Base-by-base conservation (phyloP, 768 basidiomycete genomes). In the Mycena latifolia region DNA sequence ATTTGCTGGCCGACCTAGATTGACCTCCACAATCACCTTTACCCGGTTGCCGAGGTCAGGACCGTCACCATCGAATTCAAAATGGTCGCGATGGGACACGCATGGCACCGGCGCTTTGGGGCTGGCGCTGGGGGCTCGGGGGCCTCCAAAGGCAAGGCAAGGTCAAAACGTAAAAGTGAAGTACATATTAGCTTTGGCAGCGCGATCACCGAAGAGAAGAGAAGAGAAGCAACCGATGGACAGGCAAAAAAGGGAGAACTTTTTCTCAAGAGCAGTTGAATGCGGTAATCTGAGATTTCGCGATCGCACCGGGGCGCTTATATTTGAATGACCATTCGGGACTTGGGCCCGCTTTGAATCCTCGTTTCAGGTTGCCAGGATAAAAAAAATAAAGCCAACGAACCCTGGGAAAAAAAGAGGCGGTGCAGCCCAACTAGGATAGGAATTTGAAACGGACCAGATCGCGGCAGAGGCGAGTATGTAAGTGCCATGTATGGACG, bases 221-320 rank as follows among this genome's bases (percentile, higher is more conserved):
- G 35, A 37, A 37, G 3, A 24, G 53, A 41, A 52, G 31, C 20
- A 3, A 10, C 27, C 54, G 27, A 37, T 14, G 14, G 37, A 37
- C 37, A 37, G 15, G 14, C 37, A 10, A 37, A 37, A 37, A 37
- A 33, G 47, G 15, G 57, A n/a, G n/a, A 37, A 37, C 43, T 53
- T 54, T 39, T 54, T 24, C 25, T n/a, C 35, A 9, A 35, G 4
- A 22, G n/a, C 12, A 17, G 33, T 27, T 25, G 46, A 27, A 24
- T 54, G 52, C 35, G 43, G 41, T 55, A 58, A 64, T 64, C 63
- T 58, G 39, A 58, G 63, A 62, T 62, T 55, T 18, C 24, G 3
- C 14, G 43, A 54, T 54, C 33, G 48, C 6, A 39, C 54, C 46
- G 20, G 12, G 60, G 60, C 39, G 52, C 24, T 55, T 45, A 54